phyloP scores from a whole-genome alignment of 257 asterid species.

The Solanum etuberosum region DNA sequence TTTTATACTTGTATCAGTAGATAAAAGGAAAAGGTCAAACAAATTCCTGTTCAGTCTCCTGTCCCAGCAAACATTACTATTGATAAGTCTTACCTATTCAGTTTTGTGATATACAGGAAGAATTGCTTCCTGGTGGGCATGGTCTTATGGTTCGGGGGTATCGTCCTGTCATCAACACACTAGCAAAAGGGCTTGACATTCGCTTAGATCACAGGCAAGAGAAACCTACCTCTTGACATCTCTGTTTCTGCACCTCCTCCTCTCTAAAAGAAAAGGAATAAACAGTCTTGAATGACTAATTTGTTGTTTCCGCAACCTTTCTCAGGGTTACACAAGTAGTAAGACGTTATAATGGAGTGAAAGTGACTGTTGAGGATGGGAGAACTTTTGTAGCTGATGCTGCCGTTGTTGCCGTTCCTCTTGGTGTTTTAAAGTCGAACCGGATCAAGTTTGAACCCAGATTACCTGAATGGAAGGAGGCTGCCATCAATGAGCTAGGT shows the following conservation, averaged over 20 bases:
- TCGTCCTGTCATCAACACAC: slow-evolving; percentile 81
- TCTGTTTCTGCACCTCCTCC: not conserved
- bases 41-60: not conserved
- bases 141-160: slow-evolving; percentile 99
- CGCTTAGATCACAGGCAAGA: slow-evolving; percentile 72
- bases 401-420: slow-evolving; percentile 77
- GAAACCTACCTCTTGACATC: not conserved
- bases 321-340: slow-evolving; percentile 65
- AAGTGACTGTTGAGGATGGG: slow-evolving; percentile 80
- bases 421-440: slow-evolving; percentile 83
- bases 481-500: slow-evolving; percentile 75
- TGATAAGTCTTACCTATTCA: not conserved
- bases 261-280: not conserved
- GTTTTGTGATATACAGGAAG: slow-evolving; percentile 44
- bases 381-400: slow-evolving; percentile 84
- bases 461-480: slow-evolving; percentile 93
- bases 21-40: not conserved
- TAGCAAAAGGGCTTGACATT: slow-evolving; percentile 90
- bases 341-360: slow-evolving; percentile 73
- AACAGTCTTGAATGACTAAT: not conserved
- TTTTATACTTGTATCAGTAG: not conserved
- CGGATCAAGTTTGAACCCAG: slow-evolving; percentile 69
- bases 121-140: slow-evolving; percentile 95
- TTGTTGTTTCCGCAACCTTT: not conserved
- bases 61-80: not conserved